phyloP scores from a whole-genome alignment of 2,329 filamentous ascomycete species.

The Fusarium subglutinans region DNA sequence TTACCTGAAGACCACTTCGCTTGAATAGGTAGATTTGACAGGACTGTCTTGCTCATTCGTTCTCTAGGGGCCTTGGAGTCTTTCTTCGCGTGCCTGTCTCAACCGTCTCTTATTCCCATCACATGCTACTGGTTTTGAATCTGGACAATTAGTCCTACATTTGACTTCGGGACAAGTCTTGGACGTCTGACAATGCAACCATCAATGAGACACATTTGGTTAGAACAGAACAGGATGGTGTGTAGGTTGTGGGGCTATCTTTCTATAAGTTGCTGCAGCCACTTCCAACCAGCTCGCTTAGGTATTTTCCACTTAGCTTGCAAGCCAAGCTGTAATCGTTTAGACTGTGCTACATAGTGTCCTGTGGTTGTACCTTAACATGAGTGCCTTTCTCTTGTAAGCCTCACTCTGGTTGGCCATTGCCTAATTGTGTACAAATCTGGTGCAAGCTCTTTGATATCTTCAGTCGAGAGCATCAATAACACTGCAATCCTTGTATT shows the following conservation, averaged over 20 bases:
- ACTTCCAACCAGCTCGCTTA: slow-evolving; percentile 33
- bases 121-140: slow-evolving; percentile 23
- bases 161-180: slow-evolving; percentile 32
- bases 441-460: slow-evolving; percentile 38
- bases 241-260: slow-evolving; percentile 23
- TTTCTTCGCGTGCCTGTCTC: background rate
- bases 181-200: slow-evolving; percentile 40
- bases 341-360: slow-evolving; percentile 5
- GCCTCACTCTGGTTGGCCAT: slow-evolving; percentile 4
- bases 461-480: background rate
- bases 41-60: background rate
- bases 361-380: slow-evolving; percentile 26
- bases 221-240: slow-evolving; percentile 26
- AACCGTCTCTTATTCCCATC: slow-evolving; percentile 12
- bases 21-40: background rate
- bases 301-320: slow-evolving; percentile 28
- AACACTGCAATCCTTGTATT: background rate
- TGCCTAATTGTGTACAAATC: background rate
- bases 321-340: slow-evolving; percentile 24
- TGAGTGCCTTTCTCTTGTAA: background rate
- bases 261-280: slow-evolving; percentile 37
- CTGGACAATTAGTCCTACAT: slow-evolving; percentile 27
- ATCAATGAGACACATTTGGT: slow-evolving; percentile 31
- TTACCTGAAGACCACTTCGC: background rate
- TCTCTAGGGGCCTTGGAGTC: slow-evolving; percentile 1